Percentiles rank a stretch among this genome's conserved stretches.
Conservation (phyloP, 2,329 filamentous ascomycete genomes). For the Nigrograna mackinnonii region DNA sequence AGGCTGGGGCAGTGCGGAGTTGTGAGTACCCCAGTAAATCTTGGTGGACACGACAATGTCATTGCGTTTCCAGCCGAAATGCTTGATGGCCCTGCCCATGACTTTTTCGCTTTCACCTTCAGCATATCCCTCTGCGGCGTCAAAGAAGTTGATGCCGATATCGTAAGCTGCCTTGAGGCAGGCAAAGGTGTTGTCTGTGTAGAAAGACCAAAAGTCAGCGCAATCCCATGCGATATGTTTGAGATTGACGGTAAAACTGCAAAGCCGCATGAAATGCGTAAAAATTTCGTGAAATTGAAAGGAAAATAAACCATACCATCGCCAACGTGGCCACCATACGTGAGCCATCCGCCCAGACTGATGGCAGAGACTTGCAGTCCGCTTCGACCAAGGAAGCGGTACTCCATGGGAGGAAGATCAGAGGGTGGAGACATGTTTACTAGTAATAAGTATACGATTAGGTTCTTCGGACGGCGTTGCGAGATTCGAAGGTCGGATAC, state of each 20-base stretch:
- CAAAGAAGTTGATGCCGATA: slow-evolving; percentile 64
- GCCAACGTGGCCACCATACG: slow-evolving; percentile 74
- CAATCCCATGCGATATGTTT: no score
- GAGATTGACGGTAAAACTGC: no score
- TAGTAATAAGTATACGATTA: no score
- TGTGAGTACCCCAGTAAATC: slow-evolving; percentile 67
- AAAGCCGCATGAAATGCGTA: no score
- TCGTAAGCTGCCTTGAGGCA: slow-evolving; percentile 60
- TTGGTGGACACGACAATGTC: slow-evolving; percentile 63
- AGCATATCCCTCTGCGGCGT: slow-evolving; percentile 60
- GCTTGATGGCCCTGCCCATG: slow-evolving; percentile 61
- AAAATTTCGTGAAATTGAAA: background rate
- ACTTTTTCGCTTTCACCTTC: slow-evolving; percentile 57
- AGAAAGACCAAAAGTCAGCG: no score
- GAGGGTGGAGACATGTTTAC: slow-evolving; percentile 5
- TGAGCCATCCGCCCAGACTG: slow-evolving; percentile 66
- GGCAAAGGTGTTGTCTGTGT: slow-evolving; percentile 58
- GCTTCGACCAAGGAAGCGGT: slow-evolving; percentile 71
- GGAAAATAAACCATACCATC: slow-evolving; percentile 50
- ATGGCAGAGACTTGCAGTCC: slow-evolving; percentile 76
- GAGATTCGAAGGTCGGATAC: no score
- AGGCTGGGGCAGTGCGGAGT: slow-evolving; percentile 45
- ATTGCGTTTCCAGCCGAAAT: slow-evolving; percentile 61
- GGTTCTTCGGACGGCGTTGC: no score
- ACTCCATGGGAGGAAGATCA: slow-evolving; percentile 62